Conservation (phyloP, 2,329 filamentous ascomycete genomes). For the Conoideocrella luteorostrata region DNA sequence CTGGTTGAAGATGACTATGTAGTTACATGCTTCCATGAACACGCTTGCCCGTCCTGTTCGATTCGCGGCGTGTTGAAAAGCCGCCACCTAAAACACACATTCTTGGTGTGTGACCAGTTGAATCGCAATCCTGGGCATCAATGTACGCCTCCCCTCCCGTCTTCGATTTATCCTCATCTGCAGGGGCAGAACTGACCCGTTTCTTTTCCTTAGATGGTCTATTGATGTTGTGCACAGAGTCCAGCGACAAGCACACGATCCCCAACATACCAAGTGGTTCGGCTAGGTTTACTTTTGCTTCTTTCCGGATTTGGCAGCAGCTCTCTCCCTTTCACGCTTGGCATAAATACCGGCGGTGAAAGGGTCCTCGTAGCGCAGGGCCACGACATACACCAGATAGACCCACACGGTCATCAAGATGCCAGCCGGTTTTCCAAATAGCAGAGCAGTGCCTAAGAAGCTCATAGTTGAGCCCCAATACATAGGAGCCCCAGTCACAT, state of each 20-base stretch:
- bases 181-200: too few species aligned
- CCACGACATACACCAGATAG: constrained; percentile 70
- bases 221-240: too few species aligned
- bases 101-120: too few species aligned
- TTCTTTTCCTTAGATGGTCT: too few species aligned
- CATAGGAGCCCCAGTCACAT: constrained; percentile 85
- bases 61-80: constrained; percentile 15
- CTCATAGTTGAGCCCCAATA: constrained; percentile 91
- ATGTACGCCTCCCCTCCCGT: too few species aligned
- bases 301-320: constrained; percentile 39
- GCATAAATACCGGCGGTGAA: constrained; percentile 92
- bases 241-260: too few species aligned
- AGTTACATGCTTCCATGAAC: not conserved
- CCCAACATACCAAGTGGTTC: too few species aligned
- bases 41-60: not conserved
- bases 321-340: constrained; percentile 63
- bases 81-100: too few species aligned
- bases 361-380: constrained; percentile 82
- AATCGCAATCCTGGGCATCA: too few species aligned
- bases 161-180: too few species aligned
- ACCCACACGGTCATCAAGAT: constrained; percentile 71
- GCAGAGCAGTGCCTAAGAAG: constrained; percentile 81
- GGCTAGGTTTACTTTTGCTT: constrained; percentile 39
- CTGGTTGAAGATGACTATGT: constrained; percentile 8
- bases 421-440: constrained; percentile 83